Conservation (phyloP, 352 stramenopile species). For the Phytophthora ramorum region DNA sequence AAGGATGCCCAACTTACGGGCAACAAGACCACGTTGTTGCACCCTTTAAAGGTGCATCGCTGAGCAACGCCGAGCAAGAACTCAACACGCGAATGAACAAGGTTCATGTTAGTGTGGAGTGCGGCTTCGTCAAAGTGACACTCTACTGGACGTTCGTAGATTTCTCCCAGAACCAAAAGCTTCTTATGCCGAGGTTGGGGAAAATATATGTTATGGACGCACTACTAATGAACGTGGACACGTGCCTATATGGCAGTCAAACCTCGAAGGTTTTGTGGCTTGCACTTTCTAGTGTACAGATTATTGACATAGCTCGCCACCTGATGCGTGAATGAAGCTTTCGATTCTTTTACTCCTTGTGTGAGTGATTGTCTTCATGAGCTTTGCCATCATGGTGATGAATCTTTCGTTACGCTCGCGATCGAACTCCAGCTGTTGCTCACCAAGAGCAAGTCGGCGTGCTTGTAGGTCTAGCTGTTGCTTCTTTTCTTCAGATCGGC, state of each 20-base stretch:
- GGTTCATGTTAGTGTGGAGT: conserved; percentile 8
- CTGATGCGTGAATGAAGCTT: conserved; percentile 6
- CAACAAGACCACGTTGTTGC: conserved; percentile 9
- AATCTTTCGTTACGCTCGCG: neutral
- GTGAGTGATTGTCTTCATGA: conserved; percentile 4
- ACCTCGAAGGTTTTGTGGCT: neutral
- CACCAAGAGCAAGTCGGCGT: no score
- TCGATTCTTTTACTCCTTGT: neutral
- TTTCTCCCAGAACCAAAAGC: conserved; percentile 11
- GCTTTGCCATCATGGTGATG: conserved; percentile 6
- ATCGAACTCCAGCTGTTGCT: conserved; percentile 1
- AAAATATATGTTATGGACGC: no score
- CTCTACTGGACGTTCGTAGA: conserved; percentile 12
- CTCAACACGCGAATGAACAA: conserved; percentile 9
- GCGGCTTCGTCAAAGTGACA: neutral
- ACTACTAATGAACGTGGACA: no score
- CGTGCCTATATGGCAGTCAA: no score
- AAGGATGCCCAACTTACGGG: no score
- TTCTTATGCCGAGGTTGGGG: conserved; percentile 9
- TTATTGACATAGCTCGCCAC: conserved; percentile 2
- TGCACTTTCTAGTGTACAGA: neutral
- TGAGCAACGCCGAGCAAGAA: conserved; percentile 2
- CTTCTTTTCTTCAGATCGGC: neutral
- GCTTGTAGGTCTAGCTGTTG: conserved; percentile 6
- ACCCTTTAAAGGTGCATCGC: conserved; percentile 3